phyloP scores from a whole-genome alignment of 176 grass and related monocot genomes.

The Themeda triandra region DNA sequence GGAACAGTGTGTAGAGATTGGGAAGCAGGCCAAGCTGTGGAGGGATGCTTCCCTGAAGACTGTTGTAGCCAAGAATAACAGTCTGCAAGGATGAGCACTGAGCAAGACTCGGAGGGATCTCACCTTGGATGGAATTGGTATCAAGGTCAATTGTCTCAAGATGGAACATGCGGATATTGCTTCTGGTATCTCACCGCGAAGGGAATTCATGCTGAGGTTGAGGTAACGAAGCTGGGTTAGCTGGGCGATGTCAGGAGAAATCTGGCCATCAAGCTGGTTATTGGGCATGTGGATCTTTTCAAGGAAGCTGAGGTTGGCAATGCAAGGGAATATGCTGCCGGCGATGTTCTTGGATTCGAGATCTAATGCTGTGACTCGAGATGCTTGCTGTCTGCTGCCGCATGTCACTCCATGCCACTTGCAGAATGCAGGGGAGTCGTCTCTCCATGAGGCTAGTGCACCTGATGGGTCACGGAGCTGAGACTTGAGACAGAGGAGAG shows the following conservation, averaged over 20 bases:
- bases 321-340: background rate
- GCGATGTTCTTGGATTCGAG: background rate
- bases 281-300: background rate
- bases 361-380: background rate
- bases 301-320: background rate
- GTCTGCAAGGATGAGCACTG: slow-evolving; percentile 19
- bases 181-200: background rate
- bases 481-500: slow-evolving; percentile 28
- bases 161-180: background rate
- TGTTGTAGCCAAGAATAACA: slow-evolving; percentile 27
- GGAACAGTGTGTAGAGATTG: too few species aligned
- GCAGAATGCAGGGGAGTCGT: background rate
- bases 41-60: slow-evolving; percentile 30
- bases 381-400: background rate
- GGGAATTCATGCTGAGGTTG: background rate
- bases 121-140: slow-evolving; percentile 16
- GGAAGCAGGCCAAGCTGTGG: too few species aligned
- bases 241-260: background rate
- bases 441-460: slow-evolving; percentile 18
- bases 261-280: background rate
- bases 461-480: background rate
- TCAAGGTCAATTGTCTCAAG: slow-evolving; percentile 14
- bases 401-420: slow-evolving; percentile 28
- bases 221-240: background rate
- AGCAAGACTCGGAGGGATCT: slow-evolving; percentile 22